These are phyloP conservation scores for Nemania bipapillata DNA, from an alignment of 2,329 filamentous ascomycete genomes.

Conservation along the genomic window DNA sequence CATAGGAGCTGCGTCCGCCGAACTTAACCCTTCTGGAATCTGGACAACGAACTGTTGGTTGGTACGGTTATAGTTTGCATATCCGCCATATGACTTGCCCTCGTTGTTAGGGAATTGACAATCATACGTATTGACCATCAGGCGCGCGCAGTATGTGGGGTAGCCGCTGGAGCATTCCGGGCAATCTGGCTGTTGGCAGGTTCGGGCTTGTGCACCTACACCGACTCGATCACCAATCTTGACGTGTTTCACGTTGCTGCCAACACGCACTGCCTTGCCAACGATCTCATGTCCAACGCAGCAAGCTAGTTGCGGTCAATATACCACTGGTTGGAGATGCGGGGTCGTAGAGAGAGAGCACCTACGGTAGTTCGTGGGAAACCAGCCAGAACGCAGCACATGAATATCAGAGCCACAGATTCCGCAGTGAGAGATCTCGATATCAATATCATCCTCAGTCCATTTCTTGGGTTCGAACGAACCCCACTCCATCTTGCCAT, in stretches of 20 bases:
- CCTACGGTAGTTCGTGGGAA: slow-evolving; percentile 55
- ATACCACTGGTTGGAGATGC: not conserved
- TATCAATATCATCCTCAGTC: slow-evolving; percentile 73
- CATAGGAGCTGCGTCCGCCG: slow-evolving; percentile 67
- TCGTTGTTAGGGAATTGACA: slow-evolving; percentile 61
- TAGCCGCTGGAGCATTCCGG: slow-evolving; percentile 56
- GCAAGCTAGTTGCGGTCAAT: slow-evolving; percentile 53
- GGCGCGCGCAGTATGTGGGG: slow-evolving; percentile 57
- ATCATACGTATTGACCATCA: slow-evolving; percentile 65
- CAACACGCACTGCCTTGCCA: slow-evolving; percentile 67
- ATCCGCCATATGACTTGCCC: slow-evolving; percentile 70
- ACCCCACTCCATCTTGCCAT: slow-evolving; percentile 66
- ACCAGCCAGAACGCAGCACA: slow-evolving; percentile 66
- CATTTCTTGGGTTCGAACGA: slow-evolving; percentile 72
- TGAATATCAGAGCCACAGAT: slow-evolving; percentile 73
- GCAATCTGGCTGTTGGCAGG: slow-evolving; percentile 62
- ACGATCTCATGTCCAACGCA: slow-evolving; percentile 74
- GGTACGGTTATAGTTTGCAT: slow-evolving; percentile 52
- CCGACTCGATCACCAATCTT: slow-evolving; percentile 54
- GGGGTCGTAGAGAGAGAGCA: slow-evolving; percentile 9
- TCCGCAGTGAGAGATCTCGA: slow-evolving; percentile 72
- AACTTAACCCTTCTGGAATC: slow-evolving; percentile 57
- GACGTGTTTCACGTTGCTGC: slow-evolving; percentile 65
- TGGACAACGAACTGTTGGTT: slow-evolving; percentile 60
- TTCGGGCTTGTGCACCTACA: slow-evolving; percentile 68